Conservation (phyloP, 768 basidiomycete genomes). For the Naganishia kalamii region DNA sequence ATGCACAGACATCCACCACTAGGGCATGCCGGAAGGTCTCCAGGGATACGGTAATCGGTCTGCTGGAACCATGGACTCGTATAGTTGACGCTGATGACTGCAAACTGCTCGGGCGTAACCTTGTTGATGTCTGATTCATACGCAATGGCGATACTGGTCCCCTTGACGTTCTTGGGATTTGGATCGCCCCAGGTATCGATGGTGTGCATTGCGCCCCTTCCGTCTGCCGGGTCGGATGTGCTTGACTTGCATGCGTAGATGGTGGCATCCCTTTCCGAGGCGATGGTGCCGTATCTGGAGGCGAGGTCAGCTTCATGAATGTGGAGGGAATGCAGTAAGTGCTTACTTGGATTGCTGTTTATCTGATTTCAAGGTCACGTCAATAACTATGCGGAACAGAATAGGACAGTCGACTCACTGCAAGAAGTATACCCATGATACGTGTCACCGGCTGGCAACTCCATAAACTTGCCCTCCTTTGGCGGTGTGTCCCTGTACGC, state of each 20-base stretch:
- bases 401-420: no score
- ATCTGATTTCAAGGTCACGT: no score
- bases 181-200: conserved; percentile 32
- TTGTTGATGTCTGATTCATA: conserved; percentile 32
- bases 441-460: conserved; percentile 15
- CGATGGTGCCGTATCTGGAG: conserved; percentile 13
- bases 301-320: background rate
- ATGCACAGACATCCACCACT: conserved; percentile 41
- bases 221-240: conserved; percentile 27
- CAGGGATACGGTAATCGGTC: conserved; percentile 42
- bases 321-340: background rate
- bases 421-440: conserved; percentile 9
- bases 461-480: conserved; percentile 33
- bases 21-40: conserved; percentile 43
- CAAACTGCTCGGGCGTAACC: conserved; percentile 37
- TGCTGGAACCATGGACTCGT: conserved; percentile 41
- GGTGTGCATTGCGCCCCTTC: conserved; percentile 42
- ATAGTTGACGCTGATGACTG: conserved; percentile 35
- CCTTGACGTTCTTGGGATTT: conserved; percentile 37
- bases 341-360: conserved; percentile 23
- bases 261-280: conserved; percentile 27
- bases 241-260: conserved; percentile 36
- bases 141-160: conserved; percentile 37
- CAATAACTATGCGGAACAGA: no score
- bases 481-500: conserved; percentile 37